Evolutionary conservation across 805 yeast genomes (phyloP).

Genomic region (Candida taoyuanica): DNA sequence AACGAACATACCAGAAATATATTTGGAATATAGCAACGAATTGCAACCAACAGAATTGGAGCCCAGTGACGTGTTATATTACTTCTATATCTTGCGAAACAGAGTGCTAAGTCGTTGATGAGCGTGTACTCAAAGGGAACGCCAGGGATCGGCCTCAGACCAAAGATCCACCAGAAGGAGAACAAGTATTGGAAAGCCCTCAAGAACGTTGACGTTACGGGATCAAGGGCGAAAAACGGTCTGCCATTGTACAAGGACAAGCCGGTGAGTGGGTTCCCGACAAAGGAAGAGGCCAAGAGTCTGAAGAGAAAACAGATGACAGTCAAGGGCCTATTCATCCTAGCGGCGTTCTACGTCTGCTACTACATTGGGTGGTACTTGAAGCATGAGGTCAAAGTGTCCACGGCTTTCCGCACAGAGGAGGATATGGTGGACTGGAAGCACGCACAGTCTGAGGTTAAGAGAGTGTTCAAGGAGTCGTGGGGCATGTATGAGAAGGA

Average conservation of each 20-base stretch:
- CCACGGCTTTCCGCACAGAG: constrained; percentile 3
- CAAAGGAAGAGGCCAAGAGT: constrained; percentile 10
- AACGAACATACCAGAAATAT: too few relatives aligned
- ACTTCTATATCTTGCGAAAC: too few relatives aligned
- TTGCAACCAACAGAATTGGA: too few relatives aligned
- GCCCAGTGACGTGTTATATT: too few relatives aligned
- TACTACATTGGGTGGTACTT: constrained; percentile 30
- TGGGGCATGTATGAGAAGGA: constrained; percentile 72
- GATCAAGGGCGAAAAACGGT: background rate
- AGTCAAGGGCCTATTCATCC: constrained; percentile 37
- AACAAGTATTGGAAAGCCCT: constrained; percentile 22
- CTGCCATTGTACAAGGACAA: constrained; percentile 53
- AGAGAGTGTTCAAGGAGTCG: constrained; percentile 61
- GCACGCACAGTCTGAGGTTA: constrained; percentile 46
- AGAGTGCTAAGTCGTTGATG: constrained; percentile 1
- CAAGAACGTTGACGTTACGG: constrained; percentile 11
- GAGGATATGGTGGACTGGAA: constrained; percentile 36
- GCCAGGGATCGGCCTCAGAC: constrained; percentile 18
- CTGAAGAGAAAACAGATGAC: constrained; percentile 32
- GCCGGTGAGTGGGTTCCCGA: constrained; percentile 28
- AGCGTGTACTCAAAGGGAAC: constrained; percentile 2
- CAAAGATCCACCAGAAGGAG: constrained; percentile 4
- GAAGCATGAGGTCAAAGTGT: constrained; percentile 13
- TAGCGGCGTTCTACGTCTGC: constrained; percentile 38
- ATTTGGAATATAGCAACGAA: too few relatives aligned